These are phyloP conservation scores for Pythium diclinum DNA, from an alignment of 352 stramenopile species.

Conservation along the genomic window DNA sequence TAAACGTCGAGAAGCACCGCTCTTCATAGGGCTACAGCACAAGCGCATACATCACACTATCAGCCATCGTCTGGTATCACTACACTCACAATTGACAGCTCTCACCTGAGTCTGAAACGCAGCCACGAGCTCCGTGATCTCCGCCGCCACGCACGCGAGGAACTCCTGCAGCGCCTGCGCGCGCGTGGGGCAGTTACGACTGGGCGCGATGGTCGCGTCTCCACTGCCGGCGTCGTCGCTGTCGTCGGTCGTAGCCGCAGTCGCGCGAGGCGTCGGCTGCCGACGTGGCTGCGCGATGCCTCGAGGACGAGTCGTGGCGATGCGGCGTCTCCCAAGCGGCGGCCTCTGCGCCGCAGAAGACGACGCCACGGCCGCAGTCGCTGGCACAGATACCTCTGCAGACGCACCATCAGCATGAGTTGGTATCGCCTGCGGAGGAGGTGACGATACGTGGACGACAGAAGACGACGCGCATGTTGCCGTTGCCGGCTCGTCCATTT, in stretches of 20 bases:
- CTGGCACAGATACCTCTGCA: constrained; percentile 8
- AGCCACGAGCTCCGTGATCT: not conserved
- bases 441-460: not conserved
- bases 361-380: not conserved
- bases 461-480: constrained; percentile 7
- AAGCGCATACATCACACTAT: no score
- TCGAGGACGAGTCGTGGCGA: not conserved
- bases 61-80: not conserved
- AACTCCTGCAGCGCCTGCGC: constrained; percentile 10
- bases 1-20: constrained; percentile 42
- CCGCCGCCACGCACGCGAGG: constrained; percentile 9
- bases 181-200: not conserved
- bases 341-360: constrained; percentile 6
- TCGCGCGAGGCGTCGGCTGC: not conserved
- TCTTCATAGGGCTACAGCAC: constrained; percentile 20
- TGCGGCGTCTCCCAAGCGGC: constrained; percentile 1
- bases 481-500: constrained; percentile 10
- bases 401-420: not conserved
- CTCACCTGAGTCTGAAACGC: constrained; percentile 7
- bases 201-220: not conserved
- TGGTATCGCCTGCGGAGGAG: not conserved
- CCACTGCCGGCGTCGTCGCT: constrained; percentile 5
- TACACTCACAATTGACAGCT: not conserved
- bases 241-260: not conserved
- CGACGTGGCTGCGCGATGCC: constrained; percentile 6